Evolutionary conservation across 805 yeast species (phyloP), one percentile per base, ranked within the genome.

Genomic region (Barnettozyma sp.): DNA sequence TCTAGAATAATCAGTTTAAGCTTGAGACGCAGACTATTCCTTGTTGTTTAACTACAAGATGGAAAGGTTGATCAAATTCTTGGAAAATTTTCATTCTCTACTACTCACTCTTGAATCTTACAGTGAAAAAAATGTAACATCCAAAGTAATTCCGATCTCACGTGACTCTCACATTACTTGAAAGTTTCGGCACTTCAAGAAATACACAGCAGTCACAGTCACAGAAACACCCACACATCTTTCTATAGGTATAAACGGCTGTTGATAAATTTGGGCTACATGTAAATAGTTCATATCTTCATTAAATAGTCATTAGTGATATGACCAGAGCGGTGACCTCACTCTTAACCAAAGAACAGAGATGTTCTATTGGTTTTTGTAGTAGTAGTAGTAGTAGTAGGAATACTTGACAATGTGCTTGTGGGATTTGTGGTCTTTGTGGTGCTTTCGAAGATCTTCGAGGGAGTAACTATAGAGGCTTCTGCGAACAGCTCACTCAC

Each of bases 1-100:
- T 36, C 33, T 65, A 75, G 81, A 78, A 78, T 78, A 78, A 78
- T 78, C 84, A 76, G 76, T 67, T 78, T 78, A 79, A 79, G 85
- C 84, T 65, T 42, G 52, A 29, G 34, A 36, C 44, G 85, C 90
- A 73, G 90, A 82, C 88, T 81, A 82, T 80, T 78, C 88, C 73
- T 81, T 80, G 38, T 29, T 28, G 46, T 33, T 29, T 21, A 28
- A 15, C 2, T 9, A 22, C 7, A 22, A 24, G 12, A 13, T n/a
- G 22, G n/a, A 13, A 11, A 18, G 32, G 13, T 13, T 14, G 18
- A 17, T n/a, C n/a, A n/a, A n/a, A n/a, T n/a, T n/a, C 30, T 16
- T 19, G 16, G 26, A 17, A 24, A 16, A 24, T n/a, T 32, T 25
- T 25, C 27, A n/a, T n/a, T n/a, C n/a, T n/a, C n/a, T n/a, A n/a